Evolutionary conservation across 1,284 basidiomycete genomes (phyloP).

Genomic region (Pseudozyma pruni): DNA sequence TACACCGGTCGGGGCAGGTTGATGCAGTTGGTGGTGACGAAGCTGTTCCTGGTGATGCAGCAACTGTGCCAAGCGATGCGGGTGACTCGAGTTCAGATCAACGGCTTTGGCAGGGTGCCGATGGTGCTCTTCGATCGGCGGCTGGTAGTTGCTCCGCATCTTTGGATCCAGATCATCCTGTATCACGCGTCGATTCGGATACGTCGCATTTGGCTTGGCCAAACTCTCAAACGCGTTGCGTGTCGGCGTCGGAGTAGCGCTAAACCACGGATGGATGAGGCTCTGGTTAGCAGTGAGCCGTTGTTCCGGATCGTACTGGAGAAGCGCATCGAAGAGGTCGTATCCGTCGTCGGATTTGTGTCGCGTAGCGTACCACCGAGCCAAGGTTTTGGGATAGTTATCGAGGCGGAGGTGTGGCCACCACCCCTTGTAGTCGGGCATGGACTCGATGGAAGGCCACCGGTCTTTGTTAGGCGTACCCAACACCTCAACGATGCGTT

Average conservation of each 20-base stretch:
- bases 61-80: constrained; percentile 22
- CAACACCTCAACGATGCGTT: constrained; percentile 93
- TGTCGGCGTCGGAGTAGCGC: constrained; percentile 68
- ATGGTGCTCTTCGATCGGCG: constrained; percentile 39
- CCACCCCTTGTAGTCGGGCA: constrained; percentile 80
- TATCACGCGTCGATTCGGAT: constrained; percentile 71
- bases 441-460: constrained; percentile 89
- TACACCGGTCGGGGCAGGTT: constrained; percentile 3
- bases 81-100: constrained; percentile 20
- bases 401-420: constrained; percentile 55
- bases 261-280: constrained; percentile 76
- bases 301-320: constrained; percentile 84
- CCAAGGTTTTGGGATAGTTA: constrained; percentile 75
- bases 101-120: constrained; percentile 14
- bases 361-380: constrained; percentile 80
- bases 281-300: constrained; percentile 85
- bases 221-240: constrained; percentile 66
- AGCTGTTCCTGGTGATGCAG: constrained; percentile 31
- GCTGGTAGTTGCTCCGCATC: constrained; percentile 52
- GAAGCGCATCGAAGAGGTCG: constrained; percentile 56
- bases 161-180: constrained; percentile 71
- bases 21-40: constrained; percentile 27
- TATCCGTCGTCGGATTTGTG: constrained; percentile 69
- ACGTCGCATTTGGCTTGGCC: constrained; percentile 68
- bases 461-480: constrained; percentile 85